A percentile compares a stretch with the other conserved stretches of the same genome.
phyloP scores from a whole-genome alignment of 345 rosid genomes.

The Boechera stricta region DNA sequence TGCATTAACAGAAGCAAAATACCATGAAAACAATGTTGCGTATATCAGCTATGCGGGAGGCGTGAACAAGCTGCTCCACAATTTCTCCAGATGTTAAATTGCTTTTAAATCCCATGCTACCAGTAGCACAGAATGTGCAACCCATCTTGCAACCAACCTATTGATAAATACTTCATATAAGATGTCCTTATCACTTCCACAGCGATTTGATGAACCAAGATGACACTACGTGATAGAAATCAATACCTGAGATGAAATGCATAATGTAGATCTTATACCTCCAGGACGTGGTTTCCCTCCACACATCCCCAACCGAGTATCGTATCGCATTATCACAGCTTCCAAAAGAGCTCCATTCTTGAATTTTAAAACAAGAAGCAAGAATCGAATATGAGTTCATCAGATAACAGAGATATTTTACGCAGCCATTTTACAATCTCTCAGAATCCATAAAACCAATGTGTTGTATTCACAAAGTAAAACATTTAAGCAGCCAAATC shows the following conservation, averaged over 20 bases:
- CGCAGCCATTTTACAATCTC: neutral
- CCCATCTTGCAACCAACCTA: slow-evolving; percentile 99
- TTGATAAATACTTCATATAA: slow-evolving; percentile 6
- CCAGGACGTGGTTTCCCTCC: slow-evolving; percentile 90
- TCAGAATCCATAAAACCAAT: slow-evolving; percentile 3
- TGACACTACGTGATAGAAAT: neutral
- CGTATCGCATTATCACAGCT: slow-evolving; percentile 94
- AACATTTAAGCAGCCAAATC: slow-evolving; percentile 13
- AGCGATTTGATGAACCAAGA: slow-evolving; percentile 7
- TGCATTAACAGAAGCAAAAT: slow-evolving; percentile 18
- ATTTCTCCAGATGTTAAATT: slow-evolving; percentile 91
- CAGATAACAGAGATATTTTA: slow-evolving; percentile 1
- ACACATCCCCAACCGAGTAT: slow-evolving; percentile 82
- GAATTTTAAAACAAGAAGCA: slow-evolving; percentile 24
- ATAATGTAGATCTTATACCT: slow-evolving; percentile 79
- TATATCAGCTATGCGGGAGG: slow-evolving; percentile 69
- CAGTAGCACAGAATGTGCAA: slow-evolving; percentile 97
- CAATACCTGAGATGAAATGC: slow-evolving; percentile 91
- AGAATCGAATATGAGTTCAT: slow-evolving; percentile 10
- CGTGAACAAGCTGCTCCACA: slow-evolving; percentile 95
- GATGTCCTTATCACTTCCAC: slow-evolving; percentile 5
- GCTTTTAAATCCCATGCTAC: slow-evolving; percentile 93
- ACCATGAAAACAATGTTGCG: slow-evolving; percentile 98
- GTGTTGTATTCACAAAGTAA: slow-evolving; percentile 2
- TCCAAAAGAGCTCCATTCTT: slow-evolving; percentile 89